Conservation (phyloP, 768 basidiomycete genomes). For the Boletus tylopilopsis region DNA sequence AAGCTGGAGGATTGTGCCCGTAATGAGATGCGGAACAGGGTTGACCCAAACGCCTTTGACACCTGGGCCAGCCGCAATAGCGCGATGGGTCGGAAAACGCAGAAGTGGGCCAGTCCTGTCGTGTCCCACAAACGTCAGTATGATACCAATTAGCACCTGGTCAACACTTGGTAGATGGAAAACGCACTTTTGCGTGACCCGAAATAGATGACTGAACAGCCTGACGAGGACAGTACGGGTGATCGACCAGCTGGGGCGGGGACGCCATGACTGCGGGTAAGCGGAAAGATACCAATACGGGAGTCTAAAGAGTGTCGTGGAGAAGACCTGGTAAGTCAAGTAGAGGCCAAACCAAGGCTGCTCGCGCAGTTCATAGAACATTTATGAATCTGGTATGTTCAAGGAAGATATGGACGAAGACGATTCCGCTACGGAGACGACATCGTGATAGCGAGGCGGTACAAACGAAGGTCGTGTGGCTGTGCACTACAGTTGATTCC, state of each 20-base stretch:
- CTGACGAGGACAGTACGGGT: constrained; percentile 19
- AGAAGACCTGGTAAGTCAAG: constrained; percentile 18
- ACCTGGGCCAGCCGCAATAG: constrained; percentile 18
- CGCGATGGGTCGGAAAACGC: constrained; percentile 18
- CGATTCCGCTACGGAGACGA: neutral
- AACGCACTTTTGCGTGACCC: constrained; percentile 20
- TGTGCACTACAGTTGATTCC: too few species aligned
- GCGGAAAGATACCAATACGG: constrained; percentile 24
- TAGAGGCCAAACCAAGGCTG: constrained; percentile 17
- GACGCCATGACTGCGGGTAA: constrained; percentile 21
- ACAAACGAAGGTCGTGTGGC: neutral
- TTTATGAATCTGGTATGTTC: neutral
- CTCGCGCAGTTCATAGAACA: constrained; percentile 4
- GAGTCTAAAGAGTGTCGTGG: constrained; percentile 19
- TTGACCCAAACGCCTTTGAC: constrained; percentile 35
- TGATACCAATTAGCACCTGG: too few species aligned
- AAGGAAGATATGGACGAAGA: neutral
- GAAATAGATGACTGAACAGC: constrained; percentile 17
- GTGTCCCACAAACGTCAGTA: neutral
- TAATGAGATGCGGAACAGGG: constrained; percentile 30
- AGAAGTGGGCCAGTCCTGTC: constrained; percentile 19
- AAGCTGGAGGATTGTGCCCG: constrained; percentile 26
- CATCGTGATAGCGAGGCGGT: neutral
- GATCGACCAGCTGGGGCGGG: constrained; percentile 22
- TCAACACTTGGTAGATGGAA: too few species aligned